phyloP scores from a whole-genome alignment of 2,329 filamentous ascomycete genomes.

The Phialocephala sp. region DNA sequence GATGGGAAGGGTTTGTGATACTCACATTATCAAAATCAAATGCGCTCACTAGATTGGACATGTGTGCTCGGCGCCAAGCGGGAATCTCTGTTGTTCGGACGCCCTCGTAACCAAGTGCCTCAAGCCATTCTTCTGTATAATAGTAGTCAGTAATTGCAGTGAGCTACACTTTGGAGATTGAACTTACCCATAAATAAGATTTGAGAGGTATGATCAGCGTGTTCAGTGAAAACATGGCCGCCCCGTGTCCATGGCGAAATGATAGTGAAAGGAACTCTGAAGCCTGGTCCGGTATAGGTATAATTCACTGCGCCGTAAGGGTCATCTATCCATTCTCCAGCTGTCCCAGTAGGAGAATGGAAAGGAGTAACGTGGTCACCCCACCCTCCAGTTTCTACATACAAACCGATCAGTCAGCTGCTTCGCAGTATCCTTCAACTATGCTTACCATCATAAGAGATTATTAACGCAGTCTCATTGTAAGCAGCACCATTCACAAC shows the following conservation, averaged over 20 bases:
- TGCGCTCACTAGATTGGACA: slow-evolving; percentile 55
- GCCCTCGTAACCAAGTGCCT: slow-evolving; percentile 46
- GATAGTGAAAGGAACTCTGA: slow-evolving; percentile 58
- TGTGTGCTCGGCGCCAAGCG: slow-evolving; percentile 52
- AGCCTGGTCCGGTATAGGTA: slow-evolving; percentile 51
- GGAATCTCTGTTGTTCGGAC: slow-evolving; percentile 50
- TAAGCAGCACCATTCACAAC: slow-evolving; percentile 57
- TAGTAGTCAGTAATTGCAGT: background rate
- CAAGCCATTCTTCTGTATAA: slow-evolving; percentile 52
- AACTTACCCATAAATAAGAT: slow-evolving; percentile 51
- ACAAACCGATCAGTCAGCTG: background rate
- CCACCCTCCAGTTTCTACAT: slow-evolving; percentile 56
- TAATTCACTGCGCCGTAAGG: slow-evolving; percentile 49
- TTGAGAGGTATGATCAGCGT: slow-evolving; percentile 60
- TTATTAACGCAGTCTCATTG: slow-evolving; percentile 29
- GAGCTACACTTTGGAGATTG: background rate
- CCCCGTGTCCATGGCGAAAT: slow-evolving; percentile 61
- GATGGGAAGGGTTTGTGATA: background rate
- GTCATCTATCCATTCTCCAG: slow-evolving; percentile 59
- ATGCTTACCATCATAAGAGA: slow-evolving; percentile 28
- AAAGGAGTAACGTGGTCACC: slow-evolving; percentile 61
- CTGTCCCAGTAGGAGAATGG: slow-evolving; percentile 54
- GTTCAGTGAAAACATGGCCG: slow-evolving; percentile 58
- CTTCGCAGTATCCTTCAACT: background rate
- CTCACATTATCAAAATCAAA: slow-evolving; percentile 48